A percentile compares a stretch with the other conserved stretches of the same genome.
Evolutionary conservation across 2,329 filamentous ascomycete genomes (phyloP).

Genomic region (Cladophialophora psammophila): DNA sequence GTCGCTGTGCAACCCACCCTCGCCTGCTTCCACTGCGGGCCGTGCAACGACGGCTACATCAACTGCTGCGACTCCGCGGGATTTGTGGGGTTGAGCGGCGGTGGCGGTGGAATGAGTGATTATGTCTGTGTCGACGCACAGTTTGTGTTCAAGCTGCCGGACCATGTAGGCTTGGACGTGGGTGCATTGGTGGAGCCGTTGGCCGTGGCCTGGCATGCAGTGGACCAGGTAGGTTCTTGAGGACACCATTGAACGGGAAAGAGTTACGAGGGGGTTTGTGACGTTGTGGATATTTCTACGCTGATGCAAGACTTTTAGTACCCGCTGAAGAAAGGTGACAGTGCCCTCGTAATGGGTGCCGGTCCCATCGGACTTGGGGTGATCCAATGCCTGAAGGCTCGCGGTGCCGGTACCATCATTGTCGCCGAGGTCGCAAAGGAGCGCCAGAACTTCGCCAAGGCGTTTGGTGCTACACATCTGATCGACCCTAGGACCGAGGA

Average conservation of each 20-base stretch:
- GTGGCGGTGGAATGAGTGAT: slow-evolving; percentile 64
- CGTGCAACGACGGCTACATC: slow-evolving; percentile 60
- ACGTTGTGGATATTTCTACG: neutral
- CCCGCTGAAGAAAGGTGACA: slow-evolving; percentile 55
- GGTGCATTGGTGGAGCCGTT: slow-evolving; percentile 69
- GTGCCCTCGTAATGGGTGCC: slow-evolving; percentile 65
- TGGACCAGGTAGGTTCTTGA: slow-evolving; percentile 48
- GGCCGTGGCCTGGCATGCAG: slow-evolving; percentile 70
- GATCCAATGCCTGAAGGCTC: slow-evolving; percentile 64
- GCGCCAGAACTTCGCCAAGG: slow-evolving; percentile 59
- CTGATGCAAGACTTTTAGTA: slow-evolving; percentile 39
- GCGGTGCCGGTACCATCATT: slow-evolving; percentile 63
- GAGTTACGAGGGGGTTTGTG: neutral
- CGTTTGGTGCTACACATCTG: slow-evolving; percentile 64
- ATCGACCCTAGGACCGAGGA: slow-evolving; percentile 60
- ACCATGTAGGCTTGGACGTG: slow-evolving; percentile 60
- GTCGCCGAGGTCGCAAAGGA: slow-evolving; percentile 62
- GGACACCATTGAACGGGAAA: neutral
- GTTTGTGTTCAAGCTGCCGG: slow-evolving; percentile 60
- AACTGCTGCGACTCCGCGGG: slow-evolving; percentile 67
- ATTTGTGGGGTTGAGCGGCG: slow-evolving; percentile 60
- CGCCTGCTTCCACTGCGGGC: slow-evolving; percentile 63
- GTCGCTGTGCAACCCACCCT: slow-evolving; percentile 69
- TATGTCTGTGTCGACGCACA: slow-evolving; percentile 60
- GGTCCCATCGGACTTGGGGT: slow-evolving; percentile 69